Base-by-base conservation (phyloP, 768 basidiomycete species). In the Rhodotorula toruloides region DNA sequence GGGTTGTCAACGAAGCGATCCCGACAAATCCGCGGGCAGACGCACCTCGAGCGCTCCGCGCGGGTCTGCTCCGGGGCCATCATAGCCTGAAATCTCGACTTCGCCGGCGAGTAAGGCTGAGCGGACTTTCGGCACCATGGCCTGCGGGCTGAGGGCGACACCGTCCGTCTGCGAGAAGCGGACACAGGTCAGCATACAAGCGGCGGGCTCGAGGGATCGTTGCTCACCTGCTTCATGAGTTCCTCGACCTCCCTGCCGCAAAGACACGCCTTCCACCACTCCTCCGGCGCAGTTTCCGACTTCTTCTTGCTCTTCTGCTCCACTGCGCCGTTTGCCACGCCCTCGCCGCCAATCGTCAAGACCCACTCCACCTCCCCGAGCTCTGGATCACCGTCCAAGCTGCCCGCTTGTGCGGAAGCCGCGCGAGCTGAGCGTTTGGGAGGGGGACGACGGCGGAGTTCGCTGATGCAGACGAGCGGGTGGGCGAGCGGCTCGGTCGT, bases 401-500 rank as follows among this genome's bases (percentile, higher is more conserved):
- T n/a, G n/a, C 25, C 11, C 21, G 13, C n/a, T 16, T 2, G 37
- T 10, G n/a, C 27, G 4, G 29, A 42, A 0, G 40, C 22, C 39
- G 54, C 3, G 14, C 40, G n/a, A 5, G n/a, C 5, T 4, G 29
- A 7, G 31, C 47, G 37, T 39, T 54, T 54, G 14, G 36, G 8
- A 21, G 58, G 29, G 13, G 58, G 58, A 3, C 25, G 21, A 21
- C 58, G 58, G 21, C 17, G 17, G 16, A 50, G 21, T 7, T 50
- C 27, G 27, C 48, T 48, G 58, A 59, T 27, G 29, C n/a, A 37
- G 58, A 50, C n/a, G 58, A 59, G 48, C 3, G 58, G 58, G 37
- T 59, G 48, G 27, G 25, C 34, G 39, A 49, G 47, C n/a, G n/a
- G 48, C 47, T 2, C 37, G 27, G 29, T 31, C 16, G n/a, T 39